Evolutionary conservation across 2,329 filamentous ascomycete genomes (phyloP).

Genomic region (Laburnicola sp.): DNA sequence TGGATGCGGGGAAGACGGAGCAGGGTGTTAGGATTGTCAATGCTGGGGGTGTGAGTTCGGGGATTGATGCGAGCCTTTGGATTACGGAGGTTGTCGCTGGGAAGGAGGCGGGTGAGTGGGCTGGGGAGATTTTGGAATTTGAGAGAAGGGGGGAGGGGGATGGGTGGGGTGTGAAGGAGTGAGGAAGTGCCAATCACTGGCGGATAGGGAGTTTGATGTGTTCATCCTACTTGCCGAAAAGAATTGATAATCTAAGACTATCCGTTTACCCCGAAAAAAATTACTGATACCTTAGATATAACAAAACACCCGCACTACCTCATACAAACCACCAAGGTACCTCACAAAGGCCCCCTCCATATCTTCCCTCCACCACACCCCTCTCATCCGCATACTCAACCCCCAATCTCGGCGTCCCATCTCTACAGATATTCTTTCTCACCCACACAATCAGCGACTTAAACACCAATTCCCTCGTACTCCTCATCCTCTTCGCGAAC

Average conservation of each 20-base stretch:
- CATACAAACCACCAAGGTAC: too few relatives aligned
- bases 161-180: constrained; percentile 19
- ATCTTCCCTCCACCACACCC: background rate
- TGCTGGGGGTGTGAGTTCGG: constrained; percentile 39
- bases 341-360: too few relatives aligned
- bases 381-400: constrained; percentile 1
- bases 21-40: constrained; percentile 39
- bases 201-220: too few relatives aligned
- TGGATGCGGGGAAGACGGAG: constrained; percentile 36
- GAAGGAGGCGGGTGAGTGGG: constrained; percentile 28
- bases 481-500: background rate
- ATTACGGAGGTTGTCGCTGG: constrained; percentile 33
- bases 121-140: constrained; percentile 36
- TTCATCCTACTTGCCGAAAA: too few relatives aligned
- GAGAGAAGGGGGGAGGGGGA: constrained; percentile 28
- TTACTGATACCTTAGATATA: too few relatives aligned
- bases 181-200: background rate
- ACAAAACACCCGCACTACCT: too few relatives aligned
- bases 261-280: too few relatives aligned
- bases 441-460: constrained; percentile 8
- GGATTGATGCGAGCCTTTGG: constrained; percentile 38
- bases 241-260: too few relatives aligned
- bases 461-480: background rate
- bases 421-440: constrained; percentile 1
- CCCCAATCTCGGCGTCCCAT: background rate